Percentiles rank a stretch among this genome's conserved stretches.
Evolutionary conservation across 2,329 filamentous ascomycete species (phyloP).

Genomic region (Verticillium zaregamsianum): DNA sequence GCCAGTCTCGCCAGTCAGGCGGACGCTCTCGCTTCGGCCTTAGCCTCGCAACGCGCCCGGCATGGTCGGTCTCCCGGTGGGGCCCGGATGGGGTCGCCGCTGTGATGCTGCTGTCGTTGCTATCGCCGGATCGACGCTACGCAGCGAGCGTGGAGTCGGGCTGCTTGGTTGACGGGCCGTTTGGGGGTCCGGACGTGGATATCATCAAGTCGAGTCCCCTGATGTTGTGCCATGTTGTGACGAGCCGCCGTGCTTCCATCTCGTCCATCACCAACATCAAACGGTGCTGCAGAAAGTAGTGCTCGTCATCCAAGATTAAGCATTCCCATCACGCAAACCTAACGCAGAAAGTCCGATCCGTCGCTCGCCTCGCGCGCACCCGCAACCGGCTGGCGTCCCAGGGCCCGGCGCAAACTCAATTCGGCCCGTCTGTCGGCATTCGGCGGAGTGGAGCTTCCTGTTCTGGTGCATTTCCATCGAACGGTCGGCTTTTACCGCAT

Average conservation of each 20-base stretch:
- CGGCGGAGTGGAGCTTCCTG: not conserved
- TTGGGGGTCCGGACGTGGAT: too few relatives aligned
- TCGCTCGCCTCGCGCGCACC: not conserved
- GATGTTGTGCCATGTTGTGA: too few relatives aligned
- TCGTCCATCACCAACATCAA: not conserved
- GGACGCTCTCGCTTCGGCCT: not conserved
- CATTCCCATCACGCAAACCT: not conserved
- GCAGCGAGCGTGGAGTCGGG: too few relatives aligned
- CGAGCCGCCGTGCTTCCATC: too few relatives aligned
- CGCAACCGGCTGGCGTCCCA: not conserved
- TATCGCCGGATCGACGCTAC: not conserved
- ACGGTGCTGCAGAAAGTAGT: not conserved
- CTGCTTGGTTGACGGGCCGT: too few relatives aligned
- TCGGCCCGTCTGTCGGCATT: not conserved
- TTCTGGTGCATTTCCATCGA: too few relatives aligned
- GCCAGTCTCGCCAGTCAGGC: not conserved
- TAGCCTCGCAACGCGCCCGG: not conserved
- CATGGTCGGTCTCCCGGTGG: not conserved
- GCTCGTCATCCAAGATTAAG: not conserved
- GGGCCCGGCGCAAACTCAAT: not conserved
- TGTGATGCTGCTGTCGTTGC: not conserved
- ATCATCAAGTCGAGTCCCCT: too few relatives aligned
- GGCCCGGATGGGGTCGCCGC: not conserved
- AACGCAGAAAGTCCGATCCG: not conserved
- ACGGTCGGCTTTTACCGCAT: too few relatives aligned